phyloP scores from a whole-genome alignment of 768 basidiomycete species.

The Calocera viscosa region DNA sequence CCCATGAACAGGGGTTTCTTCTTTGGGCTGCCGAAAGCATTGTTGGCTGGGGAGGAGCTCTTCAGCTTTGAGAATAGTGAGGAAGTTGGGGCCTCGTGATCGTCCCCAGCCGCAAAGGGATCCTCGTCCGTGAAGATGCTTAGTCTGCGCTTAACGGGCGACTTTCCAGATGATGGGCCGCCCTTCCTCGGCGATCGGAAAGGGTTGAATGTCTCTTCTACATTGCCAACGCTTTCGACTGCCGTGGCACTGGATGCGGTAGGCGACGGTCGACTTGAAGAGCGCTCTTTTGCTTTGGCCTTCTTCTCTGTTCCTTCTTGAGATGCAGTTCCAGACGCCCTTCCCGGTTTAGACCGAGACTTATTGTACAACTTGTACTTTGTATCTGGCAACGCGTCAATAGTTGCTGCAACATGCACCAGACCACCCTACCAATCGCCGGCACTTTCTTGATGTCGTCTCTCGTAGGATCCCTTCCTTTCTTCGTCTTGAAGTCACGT shows the following conservation, averaged over 20 bases:
- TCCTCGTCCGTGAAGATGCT: not conserved
- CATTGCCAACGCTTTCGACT: not conserved
- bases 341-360: not conserved
- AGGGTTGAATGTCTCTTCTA: not conserved
- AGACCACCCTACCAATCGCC: slow-evolving; percentile 42
- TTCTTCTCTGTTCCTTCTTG: not conserved
- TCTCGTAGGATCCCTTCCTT: slow-evolving; percentile 50
- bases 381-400: slow-evolving; percentile 37
- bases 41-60: not conserved
- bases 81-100: not conserved
- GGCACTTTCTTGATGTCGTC: slow-evolving; percentile 58
- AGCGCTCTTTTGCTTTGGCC: not conserved
- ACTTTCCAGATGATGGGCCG: not conserved
- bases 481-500: slow-evolving; percentile 43
- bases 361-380: slow-evolving; percentile 77
- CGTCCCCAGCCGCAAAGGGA: not conserved
- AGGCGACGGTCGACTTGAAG: not conserved
- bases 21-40: not conserved
- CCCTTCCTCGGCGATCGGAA: not conserved
- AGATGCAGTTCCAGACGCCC: not conserved
- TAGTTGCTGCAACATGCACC: slow-evolving; percentile 12
- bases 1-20: not conserved
- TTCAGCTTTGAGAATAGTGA: not conserved
- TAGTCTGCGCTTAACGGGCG: not conserved
- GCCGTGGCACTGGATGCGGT: not conserved